These are phyloP conservation scores for Hevea brasiliensis DNA, from an alignment of 345 rosid genomes.

Conservation along the genomic window DNA sequence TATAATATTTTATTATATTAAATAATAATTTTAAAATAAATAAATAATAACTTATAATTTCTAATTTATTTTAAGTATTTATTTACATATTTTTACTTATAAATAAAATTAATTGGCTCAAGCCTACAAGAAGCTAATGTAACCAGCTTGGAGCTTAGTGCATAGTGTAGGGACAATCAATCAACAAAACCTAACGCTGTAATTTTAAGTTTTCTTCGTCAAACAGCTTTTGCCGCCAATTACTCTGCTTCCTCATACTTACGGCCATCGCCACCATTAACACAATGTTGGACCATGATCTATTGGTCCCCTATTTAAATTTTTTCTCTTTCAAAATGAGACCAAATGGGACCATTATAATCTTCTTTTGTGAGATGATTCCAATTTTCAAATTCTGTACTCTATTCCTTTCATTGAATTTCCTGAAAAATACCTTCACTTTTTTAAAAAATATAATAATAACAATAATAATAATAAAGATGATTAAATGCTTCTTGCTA, in stretches of 20 bases:
- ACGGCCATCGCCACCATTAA: not conserved
- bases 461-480: too few relatives aligned
- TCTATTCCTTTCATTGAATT: not conserved
- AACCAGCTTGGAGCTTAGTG: too few relatives aligned
- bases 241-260: conserved; percentile 19
- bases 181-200: too few relatives aligned
- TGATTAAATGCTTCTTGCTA: not conserved
- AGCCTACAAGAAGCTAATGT: too few relatives aligned
- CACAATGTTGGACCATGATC: too few relatives aligned
- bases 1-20: too few relatives aligned
- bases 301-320: conserved; percentile 17
- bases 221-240: conserved; percentile 30
- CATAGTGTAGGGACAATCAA: not conserved
- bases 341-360: not conserved
- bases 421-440: not conserved
- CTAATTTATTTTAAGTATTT: too few relatives aligned
- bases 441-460: too few relatives aligned
- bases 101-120: too few relatives aligned
- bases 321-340: not conserved
- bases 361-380: not conserved
- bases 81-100: too few relatives aligned
- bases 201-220: not conserved
- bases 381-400: not conserved
- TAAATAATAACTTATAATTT: too few relatives aligned
- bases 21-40: too few relatives aligned